Base-by-base conservation (phyloP, 1,139 yeast species). In the Blastobotrys apis region DNA sequence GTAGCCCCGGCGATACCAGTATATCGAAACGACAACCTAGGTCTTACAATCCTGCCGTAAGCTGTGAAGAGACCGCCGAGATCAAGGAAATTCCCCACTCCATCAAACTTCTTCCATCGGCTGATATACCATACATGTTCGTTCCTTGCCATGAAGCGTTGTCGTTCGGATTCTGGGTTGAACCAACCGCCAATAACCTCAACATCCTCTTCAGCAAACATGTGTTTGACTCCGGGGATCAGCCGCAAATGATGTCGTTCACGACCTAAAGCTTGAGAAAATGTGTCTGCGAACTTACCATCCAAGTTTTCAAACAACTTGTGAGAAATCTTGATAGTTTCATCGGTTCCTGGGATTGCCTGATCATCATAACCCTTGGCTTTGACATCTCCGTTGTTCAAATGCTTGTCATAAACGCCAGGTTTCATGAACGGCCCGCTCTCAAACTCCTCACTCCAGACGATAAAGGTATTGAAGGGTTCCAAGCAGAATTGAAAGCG, bases 51-150 rank as follows among this genome's bases (percentile, higher is more conserved):
- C 22, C 47, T 38, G 5, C 77, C 44, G 3, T 64, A 62, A 4
- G 78, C 65, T 47, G 66, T 66, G 77, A 84, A 86, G 77, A 84
- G 86, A 4, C 95, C 95, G 1, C 95, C 96, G 45, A 81, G 60
- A 57, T 86, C 95, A 53, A 95, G 72, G 55, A 85, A 81, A 56
- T 87, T 86, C 41, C 73, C 64, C 10, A 84, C 76, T 0, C 92
- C 92, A 30, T 78, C 86, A 33, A 82, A 72, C 1, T 63, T 49
- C 53, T 77, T 78, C 83, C 85, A 81, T 44, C 86, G 67, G 5
- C 17, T n/a, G 3, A 77, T 62, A n/a, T 66, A 58, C 1, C 74
- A 73, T 9, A 80, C 67, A 15, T 54, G 59, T 15, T 54, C 59
- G 21, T 56, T 47, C 29, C 70, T 66, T 3, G 64, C 59, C 48